Evolutionary conservation across 2,329 filamentous ascomycete species (phyloP).

Genomic region (Chaetomiaceae sp.): DNA sequence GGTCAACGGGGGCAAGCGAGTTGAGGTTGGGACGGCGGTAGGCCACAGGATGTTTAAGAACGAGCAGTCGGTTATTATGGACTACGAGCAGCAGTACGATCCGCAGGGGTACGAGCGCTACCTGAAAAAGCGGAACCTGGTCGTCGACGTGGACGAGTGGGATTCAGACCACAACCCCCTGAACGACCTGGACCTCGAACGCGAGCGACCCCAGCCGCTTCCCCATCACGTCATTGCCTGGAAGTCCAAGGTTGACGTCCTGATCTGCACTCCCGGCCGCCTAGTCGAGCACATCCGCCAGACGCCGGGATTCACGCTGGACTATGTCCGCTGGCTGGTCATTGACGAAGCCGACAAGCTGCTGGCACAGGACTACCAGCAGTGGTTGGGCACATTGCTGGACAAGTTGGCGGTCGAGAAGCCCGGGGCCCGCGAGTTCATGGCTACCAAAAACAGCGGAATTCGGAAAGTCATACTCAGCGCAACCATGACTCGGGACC

Average conservation of each 20-base stretch:
- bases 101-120: slow-evolving; percentile 47
- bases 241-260: slow-evolving; percentile 71
- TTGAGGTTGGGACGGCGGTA: slow-evolving; percentile 75
- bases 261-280: slow-evolving; percentile 87
- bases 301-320: slow-evolving; percentile 74
- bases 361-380: slow-evolving; percentile 85
- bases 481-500: slow-evolving; percentile 84
- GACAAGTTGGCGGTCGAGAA: slow-evolving; percentile 47
- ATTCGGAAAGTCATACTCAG: slow-evolving; percentile 81
- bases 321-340: slow-evolving; percentile 77
- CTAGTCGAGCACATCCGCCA: slow-evolving; percentile 84
- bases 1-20: slow-evolving; percentile 52
- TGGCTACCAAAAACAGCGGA: slow-evolving; percentile 44
- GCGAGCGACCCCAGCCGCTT: slow-evolving; percentile 35
- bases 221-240: slow-evolving; percentile 59
- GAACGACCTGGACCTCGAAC: slow-evolving; percentile 25
- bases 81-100: slow-evolving; percentile 53
- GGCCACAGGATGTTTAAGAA: slow-evolving; percentile 70
- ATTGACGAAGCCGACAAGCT: slow-evolving; percentile 93
- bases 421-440: slow-evolving; percentile 46
- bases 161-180: slow-evolving; percentile 35
- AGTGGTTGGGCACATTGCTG: slow-evolving; percentile 74
- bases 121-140: slow-evolving; percentile 31
- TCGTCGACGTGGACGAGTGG: slow-evolving; percentile 41
- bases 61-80: slow-evolving; percentile 47